Evolutionary conservation across 169 alveolate genomes (phyloP), one percentile per base, ranked within the genome.

Genomic region (Eimeria acervulina): DNA sequence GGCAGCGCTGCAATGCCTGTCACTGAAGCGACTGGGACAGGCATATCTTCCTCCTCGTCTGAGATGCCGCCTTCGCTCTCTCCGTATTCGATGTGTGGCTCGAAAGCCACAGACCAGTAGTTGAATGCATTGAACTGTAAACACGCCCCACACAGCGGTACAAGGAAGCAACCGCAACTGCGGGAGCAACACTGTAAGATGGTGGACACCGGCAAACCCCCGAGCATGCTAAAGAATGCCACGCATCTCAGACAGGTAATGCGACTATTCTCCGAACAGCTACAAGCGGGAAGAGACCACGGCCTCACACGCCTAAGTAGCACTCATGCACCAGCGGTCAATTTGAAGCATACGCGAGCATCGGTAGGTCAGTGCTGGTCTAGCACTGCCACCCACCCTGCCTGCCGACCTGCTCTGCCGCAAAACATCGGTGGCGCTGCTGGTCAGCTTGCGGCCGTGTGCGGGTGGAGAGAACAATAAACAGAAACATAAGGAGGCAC

Each of bases 91-190:
- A 31, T 68, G 19, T 42, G 95, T 26, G 95, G 95, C 85, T 88
- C 95, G 70, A 88, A 40, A 38, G 63, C 70, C n/a, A 93, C 59
- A n/a, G 93, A 81, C 96, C 96, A 93, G 66, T 78, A 93, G 31
- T 93, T 93, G 78, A 93, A 93, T 31, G 96, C 80, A 83, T 81
- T 93, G 88, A 81, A 93, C 96, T 93, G 96, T 21, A 93, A 40
- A 61, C 96, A 92, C 68, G 47, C 31, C 19, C 83, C 47, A 72
- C 83, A 72, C 83, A 72, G 19, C 63, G 42, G 88, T 72, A 44
- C 66, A 76, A 15, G n/a, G 2, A 44, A 23, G 88, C 63, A 78
- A 12, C 26, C 42, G n/a, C 40, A 8, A 44, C 63, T 19, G 88
- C 52, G 63, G 88, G 42, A 78, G 59, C 61, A 21, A 8, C 61